phyloP scores from a whole-genome alignment of 139 green algal genomes.

The Picochlorum sp. region DNA sequence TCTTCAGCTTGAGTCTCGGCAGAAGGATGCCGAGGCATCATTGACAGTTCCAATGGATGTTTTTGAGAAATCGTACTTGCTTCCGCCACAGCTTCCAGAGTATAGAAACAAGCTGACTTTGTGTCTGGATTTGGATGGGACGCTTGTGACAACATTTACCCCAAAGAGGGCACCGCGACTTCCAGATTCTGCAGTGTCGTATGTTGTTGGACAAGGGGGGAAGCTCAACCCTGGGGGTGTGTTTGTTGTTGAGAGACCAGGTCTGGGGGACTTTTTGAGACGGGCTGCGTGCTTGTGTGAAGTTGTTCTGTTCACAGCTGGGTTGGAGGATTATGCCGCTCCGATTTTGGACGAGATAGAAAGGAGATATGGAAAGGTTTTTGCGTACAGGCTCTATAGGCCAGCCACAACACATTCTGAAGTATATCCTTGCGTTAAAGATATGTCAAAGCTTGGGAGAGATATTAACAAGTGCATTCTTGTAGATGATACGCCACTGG shows the following conservation, averaged over 20 bases:
- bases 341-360: slow-evolving; percentile 70
- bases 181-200: slow-evolving; percentile 34
- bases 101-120: slow-evolving; percentile 47
- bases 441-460: slow-evolving; percentile 62
- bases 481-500: slow-evolving; percentile 85
- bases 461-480: slow-evolving; percentile 64
- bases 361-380: slow-evolving; percentile 23
- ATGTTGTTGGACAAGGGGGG: slow-evolving; percentile 59
- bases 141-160: slow-evolving; percentile 69
- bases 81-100: slow-evolving; percentile 35
- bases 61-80: slow-evolving; percentile 14
- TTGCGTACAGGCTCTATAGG: slow-evolving; percentile 37
- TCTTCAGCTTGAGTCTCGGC: slow-evolving; percentile 35
- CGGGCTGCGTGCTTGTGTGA: slow-evolving; percentile 32
- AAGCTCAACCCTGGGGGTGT: slow-evolving; percentile 71
- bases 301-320: slow-evolving; percentile 83
- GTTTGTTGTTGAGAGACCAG: slow-evolving; percentile 78
- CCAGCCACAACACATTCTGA: slow-evolving; percentile 30
- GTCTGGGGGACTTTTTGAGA: slow-evolving; percentile 63
- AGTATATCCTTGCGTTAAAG: slow-evolving; percentile 83
- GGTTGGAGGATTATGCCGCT: slow-evolving; percentile 75
- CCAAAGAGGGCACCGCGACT: slow-evolving; percentile 56
- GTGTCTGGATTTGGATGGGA: slow-evolving; percentile 85
- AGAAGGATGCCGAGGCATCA: not conserved
- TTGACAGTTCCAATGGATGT: not conserved